A percentile compares a stretch with the other conserved stretches of the same genome.
Evolutionary conservation across 371 early-diverging fungal genomes (phyloP).

Genomic region (Mortierella sp.): DNA sequence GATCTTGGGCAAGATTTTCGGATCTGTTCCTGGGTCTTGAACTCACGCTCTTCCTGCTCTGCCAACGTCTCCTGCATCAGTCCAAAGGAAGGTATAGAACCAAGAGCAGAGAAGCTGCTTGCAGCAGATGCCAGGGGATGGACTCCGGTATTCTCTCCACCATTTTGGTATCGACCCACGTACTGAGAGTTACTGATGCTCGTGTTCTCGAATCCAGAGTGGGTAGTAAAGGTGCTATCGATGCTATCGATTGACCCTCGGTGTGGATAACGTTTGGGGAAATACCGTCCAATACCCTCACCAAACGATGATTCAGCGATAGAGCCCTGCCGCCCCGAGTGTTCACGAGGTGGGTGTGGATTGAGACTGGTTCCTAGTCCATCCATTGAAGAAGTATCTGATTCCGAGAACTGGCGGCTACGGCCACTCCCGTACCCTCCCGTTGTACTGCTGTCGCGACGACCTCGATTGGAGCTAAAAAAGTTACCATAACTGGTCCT

Average conservation of each 20-base stretch:
- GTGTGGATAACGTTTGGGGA: slow-evolving; percentile 25
- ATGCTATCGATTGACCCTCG: slow-evolving; percentile 28
- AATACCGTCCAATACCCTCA: slow-evolving; percentile 42
- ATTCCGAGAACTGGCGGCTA: slow-evolving; percentile 22
- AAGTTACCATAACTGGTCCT: slow-evolving; percentile 20
- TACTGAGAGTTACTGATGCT: no score
- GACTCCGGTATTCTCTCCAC: neutral
- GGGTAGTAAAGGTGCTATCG: slow-evolving; percentile 9
- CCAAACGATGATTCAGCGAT: slow-evolving; percentile 40
- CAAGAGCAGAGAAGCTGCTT: slow-evolving; percentile 26
- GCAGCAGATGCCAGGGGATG: slow-evolving; percentile 20
- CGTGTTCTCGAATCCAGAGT: neutral
- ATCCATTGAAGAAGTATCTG: slow-evolving; percentile 27
- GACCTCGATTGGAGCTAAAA: neutral
- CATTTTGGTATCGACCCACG: neutral
- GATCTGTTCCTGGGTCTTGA: slow-evolving; percentile 34
- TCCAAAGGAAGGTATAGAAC: slow-evolving; percentile 28
- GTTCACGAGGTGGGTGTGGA: slow-evolving; percentile 1
- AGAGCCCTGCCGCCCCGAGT: slow-evolving; percentile 27
- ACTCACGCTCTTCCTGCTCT: slow-evolving; percentile 38
- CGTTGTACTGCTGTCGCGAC: neutral
- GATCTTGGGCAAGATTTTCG: slow-evolving; percentile 34
- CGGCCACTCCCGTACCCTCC: slow-evolving; percentile 9
- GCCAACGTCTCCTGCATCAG: slow-evolving; percentile 40
- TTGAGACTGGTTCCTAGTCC: slow-evolving; percentile 13